Evolutionary conservation across 257 asterid genomes (phyloP), one percentile per base, ranked within the genome.

Genomic region (Dorcoceras hygrometricum): DNA sequence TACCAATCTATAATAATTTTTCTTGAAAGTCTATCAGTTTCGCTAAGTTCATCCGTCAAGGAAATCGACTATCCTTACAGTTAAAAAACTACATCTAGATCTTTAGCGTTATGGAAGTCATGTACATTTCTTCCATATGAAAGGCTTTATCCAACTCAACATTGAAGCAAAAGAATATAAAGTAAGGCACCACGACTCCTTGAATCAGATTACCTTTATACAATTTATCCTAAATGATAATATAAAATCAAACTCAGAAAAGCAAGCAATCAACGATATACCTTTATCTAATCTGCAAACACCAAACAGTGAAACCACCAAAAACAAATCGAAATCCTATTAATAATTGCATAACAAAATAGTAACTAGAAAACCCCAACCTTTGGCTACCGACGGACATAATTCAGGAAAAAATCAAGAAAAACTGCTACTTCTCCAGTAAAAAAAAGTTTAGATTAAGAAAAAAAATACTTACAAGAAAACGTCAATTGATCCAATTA

Each of bases 241-340:
- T 36, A 43, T n/a, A 67, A 67, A 31, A 32, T 25, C 73, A 66
- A 65, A 31, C 56, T 55, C 73, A 71, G 25, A 57, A 29, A 53
- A 27, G 32, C 46, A 64, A 63, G 23, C 48, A 29, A 57, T 54
- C 58, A 55, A 58, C 19, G 43, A 50, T 31, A 12, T 19, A 22
- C 72, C 53, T 58, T 70, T 23, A n/a, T 8, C 36, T 34, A 23
- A 70, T 70, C 61, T 51, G 10, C 65, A 55, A 66, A 43, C 70
- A 73, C 57, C 69, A 24, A 67, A 27, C 7, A 3, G 58, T 20
- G 63, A 51, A 62, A 48, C 71, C 20, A 58, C 50, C 48, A 10
- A 14, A 39, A 39, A 39, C 1, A 46, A 16, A 16, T 14, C 19
- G 8, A 46, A 18, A 7, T 46, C 20, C 54, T 46, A 16, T 18